These are phyloP conservation scores for Microstegium vimineum DNA, from an alignment of 176 grass and related monocot species.

Conservation along the genomic window DNA sequence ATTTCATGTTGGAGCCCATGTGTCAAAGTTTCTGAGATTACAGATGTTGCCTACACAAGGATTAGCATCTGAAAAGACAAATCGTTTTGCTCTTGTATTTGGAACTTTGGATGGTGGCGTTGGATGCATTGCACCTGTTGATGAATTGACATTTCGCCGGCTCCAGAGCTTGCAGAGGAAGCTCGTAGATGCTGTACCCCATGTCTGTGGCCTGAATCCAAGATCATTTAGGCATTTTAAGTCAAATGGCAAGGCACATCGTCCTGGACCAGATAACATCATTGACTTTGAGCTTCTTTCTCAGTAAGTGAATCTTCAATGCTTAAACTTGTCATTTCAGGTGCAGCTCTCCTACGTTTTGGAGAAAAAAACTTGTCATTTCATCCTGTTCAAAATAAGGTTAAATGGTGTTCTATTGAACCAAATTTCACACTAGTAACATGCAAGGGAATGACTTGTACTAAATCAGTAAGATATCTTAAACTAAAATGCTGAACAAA, in stretches of 20 bases:
- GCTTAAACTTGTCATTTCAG: neutral
- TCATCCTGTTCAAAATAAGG: neutral
- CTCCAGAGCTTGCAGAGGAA: conserved; percentile 80
- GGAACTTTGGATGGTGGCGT: conserved; percentile 83
- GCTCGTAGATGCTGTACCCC: conserved; percentile 69
- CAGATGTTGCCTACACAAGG: conserved; percentile 72
- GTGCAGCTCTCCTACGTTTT: no score
- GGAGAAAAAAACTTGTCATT: neutral
- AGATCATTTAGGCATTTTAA: conserved; percentile 76
- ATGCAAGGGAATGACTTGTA: neutral
- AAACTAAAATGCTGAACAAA: neutral
- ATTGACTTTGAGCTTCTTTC: conserved; percentile 87
- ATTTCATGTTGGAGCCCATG: conserved; percentile 75
- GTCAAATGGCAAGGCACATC: conserved; percentile 76
- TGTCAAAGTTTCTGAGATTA: conserved; percentile 81
- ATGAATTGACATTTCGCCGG: conserved; percentile 75
- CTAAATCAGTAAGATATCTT: neutral
- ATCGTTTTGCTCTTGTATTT: conserved; percentile 84
- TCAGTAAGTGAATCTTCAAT: conserved; percentile 55
- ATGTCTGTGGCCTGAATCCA: conserved; percentile 79
- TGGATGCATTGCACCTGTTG: conserved; percentile 91
- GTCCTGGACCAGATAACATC: conserved; percentile 86
- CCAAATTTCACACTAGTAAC: neutral
- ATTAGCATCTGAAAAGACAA: conserved; percentile 73
- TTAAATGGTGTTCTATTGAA: neutral